A percentile compares a stretch with the other conserved stretches of the same genome.
phyloP scores from a whole-genome alignment of 2,329 filamentous ascomycete genomes.

The Mariannaea elegans region DNA sequence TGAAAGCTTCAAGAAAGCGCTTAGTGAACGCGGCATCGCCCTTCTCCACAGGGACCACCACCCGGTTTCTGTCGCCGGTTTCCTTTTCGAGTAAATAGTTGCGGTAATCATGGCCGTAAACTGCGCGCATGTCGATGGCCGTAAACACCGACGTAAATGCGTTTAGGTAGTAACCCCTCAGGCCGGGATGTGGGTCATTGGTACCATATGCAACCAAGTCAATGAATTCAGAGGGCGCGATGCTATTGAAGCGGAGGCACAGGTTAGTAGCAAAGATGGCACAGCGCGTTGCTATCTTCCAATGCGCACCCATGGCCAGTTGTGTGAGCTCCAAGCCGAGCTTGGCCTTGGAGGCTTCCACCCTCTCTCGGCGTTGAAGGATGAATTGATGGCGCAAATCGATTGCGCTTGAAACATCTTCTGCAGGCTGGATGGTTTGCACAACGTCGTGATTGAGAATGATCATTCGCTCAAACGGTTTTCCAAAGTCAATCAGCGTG shows the following conservation, averaged over 20 bases:
- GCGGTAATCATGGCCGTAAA: constrained; percentile 86
- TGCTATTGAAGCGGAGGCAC: constrained; percentile 88
- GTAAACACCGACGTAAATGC: constrained; percentile 81
- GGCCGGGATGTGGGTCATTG: constrained; percentile 88
- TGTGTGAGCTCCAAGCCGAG: constrained; percentile 85
- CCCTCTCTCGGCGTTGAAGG: constrained; percentile 74
- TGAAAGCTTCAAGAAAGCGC: constrained; percentile 81
- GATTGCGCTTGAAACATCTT: constrained; percentile 70
- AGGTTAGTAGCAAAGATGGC: constrained; percentile 91
- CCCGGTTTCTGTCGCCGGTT: constrained; percentile 73
- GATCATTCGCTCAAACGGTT: constrained; percentile 85
- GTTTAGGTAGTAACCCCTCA: constrained; percentile 83
- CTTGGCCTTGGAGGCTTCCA: constrained; percentile 84
- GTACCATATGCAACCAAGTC: constrained; percentile 84
- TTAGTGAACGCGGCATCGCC: constrained; percentile 82
- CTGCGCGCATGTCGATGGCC: constrained; percentile 85
- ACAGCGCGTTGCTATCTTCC: constrained; percentile 93
- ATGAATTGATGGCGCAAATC: constrained; percentile 73
- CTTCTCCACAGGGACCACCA: constrained; percentile 76
- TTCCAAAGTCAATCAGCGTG: constrained; percentile 90
- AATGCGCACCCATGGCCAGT: constrained; percentile 82
- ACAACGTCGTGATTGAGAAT: constrained; percentile 78
- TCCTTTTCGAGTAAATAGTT: constrained; percentile 88
- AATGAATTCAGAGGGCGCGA: constrained; percentile 84
- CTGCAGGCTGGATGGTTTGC: constrained; percentile 73